These are phyloP conservation scores for Brasenia schreberi DNA, from an alignment of 164 flowering plant genomes.

Conservation along the genomic window DNA sequence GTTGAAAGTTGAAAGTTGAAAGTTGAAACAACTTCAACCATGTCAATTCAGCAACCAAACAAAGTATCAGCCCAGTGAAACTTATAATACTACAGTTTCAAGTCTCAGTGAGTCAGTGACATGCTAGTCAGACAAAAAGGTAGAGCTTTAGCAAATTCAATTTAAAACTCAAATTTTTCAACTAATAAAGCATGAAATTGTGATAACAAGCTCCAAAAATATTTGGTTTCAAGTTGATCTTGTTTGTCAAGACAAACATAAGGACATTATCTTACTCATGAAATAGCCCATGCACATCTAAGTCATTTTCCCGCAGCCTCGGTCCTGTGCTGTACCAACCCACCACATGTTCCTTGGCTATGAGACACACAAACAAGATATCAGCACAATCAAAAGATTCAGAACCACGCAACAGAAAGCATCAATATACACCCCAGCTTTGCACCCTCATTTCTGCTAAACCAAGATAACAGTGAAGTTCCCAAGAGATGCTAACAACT, in stretches of 20 bases:
- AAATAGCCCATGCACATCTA: slow-evolving; percentile 67
- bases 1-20: too few relatives aligned
- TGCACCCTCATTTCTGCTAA: background rate
- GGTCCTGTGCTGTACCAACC: slow-evolving; percentile 99
- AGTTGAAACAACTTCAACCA: too few relatives aligned
- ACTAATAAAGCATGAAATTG: background rate
- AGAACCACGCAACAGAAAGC: too few relatives aligned
- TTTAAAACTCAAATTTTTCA: background rate
- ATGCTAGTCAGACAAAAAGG: too few relatives aligned
- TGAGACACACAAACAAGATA: slow-evolving; percentile 11
- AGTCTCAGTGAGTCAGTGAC: too few relatives aligned
- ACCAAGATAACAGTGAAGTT: background rate
- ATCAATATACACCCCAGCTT: background rate
- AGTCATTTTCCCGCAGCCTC: slow-evolving; percentile 84
- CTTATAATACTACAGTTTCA: too few relatives aligned
- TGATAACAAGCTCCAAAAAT: background rate
- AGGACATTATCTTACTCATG: slow-evolving; percentile 48
- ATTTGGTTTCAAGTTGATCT: too few relatives aligned
- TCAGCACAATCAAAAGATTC: background rate
- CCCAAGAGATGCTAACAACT: background rate
- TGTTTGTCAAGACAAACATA: background rate
- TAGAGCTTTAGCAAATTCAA: too few relatives aligned
- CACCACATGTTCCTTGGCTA: slow-evolving; percentile 99
- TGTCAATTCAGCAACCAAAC: too few relatives aligned
- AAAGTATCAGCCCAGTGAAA: too few relatives aligned